phyloP scores from a whole-genome alignment of 305 asterid genomes.

The Nicotiana rustica region DNA sequence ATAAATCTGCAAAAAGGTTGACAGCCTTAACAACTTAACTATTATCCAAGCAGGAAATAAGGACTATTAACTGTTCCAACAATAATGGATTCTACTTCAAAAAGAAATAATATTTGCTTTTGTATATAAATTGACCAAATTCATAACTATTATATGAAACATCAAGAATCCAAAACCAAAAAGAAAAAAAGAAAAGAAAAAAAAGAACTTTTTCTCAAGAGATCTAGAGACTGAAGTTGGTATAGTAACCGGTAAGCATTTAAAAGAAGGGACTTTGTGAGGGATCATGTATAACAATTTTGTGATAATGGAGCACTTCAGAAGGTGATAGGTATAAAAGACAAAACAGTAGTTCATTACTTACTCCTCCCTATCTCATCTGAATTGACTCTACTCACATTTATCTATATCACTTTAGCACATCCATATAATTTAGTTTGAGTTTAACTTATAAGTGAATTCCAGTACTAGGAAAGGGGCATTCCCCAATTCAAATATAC shows the following conservation, averaged over 20 bases:
- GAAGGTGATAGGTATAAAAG: too few relatives aligned
- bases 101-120: background rate
- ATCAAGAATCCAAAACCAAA: too few relatives aligned
- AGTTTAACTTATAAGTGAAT: background rate
- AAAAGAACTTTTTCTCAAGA: background rate
- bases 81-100: background rate
- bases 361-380: background rate
- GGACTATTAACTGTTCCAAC: background rate
- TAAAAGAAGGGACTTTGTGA: background rate
- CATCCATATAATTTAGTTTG: too few relatives aligned
- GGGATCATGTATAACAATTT: background rate
- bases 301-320: background rate
- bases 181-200: too few relatives aligned
- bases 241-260: background rate
- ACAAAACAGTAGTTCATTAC: background rate
- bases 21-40: slow-evolving; percentile 5
- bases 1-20: slow-evolving; percentile 44
- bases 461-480: background rate
- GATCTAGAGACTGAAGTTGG: background rate
- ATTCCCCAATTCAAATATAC: background rate
- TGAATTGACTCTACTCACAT: background rate
- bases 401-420: too few relatives aligned
- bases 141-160: background rate
- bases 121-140: background rate
- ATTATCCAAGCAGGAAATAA: background rate